Percentiles rank a stretch among this genome's conserved stretches.
Evolutionary conservation across 345 rosid species (phyloP).

Genomic region (Excoecaria agallocha): DNA sequence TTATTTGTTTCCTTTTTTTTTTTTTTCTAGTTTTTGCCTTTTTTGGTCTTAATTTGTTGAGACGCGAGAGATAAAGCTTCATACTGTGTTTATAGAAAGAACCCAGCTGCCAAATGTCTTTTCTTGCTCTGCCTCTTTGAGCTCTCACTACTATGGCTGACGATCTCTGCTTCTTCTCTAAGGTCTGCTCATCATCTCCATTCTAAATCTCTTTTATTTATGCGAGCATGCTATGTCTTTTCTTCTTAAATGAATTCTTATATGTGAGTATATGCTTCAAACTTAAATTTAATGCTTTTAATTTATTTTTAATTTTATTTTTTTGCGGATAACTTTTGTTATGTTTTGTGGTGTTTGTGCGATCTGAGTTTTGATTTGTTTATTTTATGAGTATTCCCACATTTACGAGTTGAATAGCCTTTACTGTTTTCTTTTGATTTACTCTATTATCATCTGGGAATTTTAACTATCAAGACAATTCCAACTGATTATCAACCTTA

Average conservation of each 20-base stretch:
- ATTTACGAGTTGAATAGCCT: slow-evolving; percentile 5
- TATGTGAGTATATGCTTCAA: too few relatives aligned
- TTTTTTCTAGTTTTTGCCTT: not conserved
- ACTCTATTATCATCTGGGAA: slow-evolving; percentile 1
- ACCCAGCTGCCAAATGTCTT: slow-evolving; percentile 62
- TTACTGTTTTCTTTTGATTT: slow-evolving; percentile 16
- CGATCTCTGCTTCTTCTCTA: slow-evolving; percentile 63
- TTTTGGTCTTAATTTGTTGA: slow-evolving; percentile 4
- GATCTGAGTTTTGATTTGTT: slow-evolving; percentile 33
- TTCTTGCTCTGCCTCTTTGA: slow-evolving; percentile 36
- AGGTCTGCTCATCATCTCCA: slow-evolving; percentile 45
- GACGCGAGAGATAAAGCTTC: not conserved
- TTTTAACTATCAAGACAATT: slow-evolving; percentile 13
- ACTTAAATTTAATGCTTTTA: too few relatives aligned
- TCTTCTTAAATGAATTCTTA: too few relatives aligned
- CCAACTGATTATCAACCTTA: not conserved
- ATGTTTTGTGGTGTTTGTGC: slow-evolving; percentile 23
- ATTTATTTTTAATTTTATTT: too few relatives aligned
- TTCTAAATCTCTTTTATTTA: not conserved
- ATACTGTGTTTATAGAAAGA: not conserved
- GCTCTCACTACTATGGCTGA: slow-evolving; percentile 64
- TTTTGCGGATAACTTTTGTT: not conserved
- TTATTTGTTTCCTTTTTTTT: not conserved
- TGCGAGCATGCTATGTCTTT: too few relatives aligned
- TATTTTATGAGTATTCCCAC: slow-evolving; percentile 12